Evolutionary conservation across 176 grass and related monocot species (phyloP), one percentile per base, ranked within the genome.

Genomic region (Zoysia pacifica): DNA sequence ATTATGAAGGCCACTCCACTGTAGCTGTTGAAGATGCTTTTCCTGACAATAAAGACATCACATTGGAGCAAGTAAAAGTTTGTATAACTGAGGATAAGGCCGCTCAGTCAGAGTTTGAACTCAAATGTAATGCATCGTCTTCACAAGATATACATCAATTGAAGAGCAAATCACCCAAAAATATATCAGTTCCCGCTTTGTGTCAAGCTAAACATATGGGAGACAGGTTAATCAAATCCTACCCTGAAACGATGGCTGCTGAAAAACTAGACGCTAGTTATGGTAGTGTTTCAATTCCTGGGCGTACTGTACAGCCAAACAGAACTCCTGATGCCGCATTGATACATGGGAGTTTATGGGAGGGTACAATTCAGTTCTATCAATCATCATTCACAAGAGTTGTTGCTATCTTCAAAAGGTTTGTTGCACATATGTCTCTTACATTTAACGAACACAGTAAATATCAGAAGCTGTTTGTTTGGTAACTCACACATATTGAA

Each of bases 361-460:
- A 92, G 75, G 91, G 87, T 48, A 77, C 77, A 79, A 86, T 97
- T 84, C 87, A 92, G 52, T 83, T 97, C 67, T 85, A 72, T 82
- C 49, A 84, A 66, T 86, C 85, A 40, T 75, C 89, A 28, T 18
- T 75, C 41, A 86, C 72, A 78, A 82, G 79, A 69, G 85, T 97
- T 28, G 67, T 82, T 85, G 89, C 86, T 55, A 65, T 91, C 62
- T 97, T 88, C 50, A 97, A 82, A 90, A 92, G 94, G 94, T 97
- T 81, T 83, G 75, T 77, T 70, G 84, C 46, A 47, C 82, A 63
- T 69, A 35, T 7, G 53, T 56, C 56, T 18, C n/a, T 63, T 78
- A 42, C 51, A 49, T 7, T 89, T 84, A 51, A 65, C 67, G 2
- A 28, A 53, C 15, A 10, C 1, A 7, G 39, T 70, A 63, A 81